Base-by-base conservation (phyloP, 1,139 yeast species). In the Sugiyamaella grinbergsii region DNA sequence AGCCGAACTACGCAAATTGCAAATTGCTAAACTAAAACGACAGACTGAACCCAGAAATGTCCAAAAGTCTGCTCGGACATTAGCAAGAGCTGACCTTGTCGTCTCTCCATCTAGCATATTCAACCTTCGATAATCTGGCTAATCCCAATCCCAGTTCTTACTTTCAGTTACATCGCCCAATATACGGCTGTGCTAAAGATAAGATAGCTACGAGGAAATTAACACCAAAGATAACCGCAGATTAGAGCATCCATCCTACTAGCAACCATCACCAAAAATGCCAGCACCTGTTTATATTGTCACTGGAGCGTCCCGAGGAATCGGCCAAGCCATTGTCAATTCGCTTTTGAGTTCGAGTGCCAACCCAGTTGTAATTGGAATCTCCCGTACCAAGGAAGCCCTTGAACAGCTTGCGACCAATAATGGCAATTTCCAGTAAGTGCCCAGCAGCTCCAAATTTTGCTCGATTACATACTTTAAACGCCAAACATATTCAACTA, bases 291-390 rank as follows among this genome's bases (percentile, higher is more conserved):
- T 78, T 13, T 64, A 77, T 33, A 73, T 84, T 41, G 76, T 84
- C 19, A 83, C 90, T 2, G 91, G 91, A n/a, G 87, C 85, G 24
- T 82, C 87, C 11, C 51, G 64, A 55, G 67, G 97, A 2, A 83
- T 90, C 63, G 98, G 97, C 7, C 78, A 76, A 28, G 75, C 91
- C 2, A 80, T 85, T 59, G 89, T 85, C 6, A 75, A 78, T 36
- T 64, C 74, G 5, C 67, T 84, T 33, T 71, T 88, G 10, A 61
- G 71, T 8, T 33, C 37, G 2, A 4, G 44, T 5, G 55, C 71
- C 0, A 63, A 68, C 15, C 71, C 80, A 33, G 73, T 71, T 41
- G 78, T 88, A 7, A 78, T 87, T 20, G 93, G 90, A 0, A 78
- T 88, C 33, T 93, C 96, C 0, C 77, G 97, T 57, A 74, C 86